Evolutionary conservation across 345 rosid species (phyloP), one percentile per base, ranked within the genome.

Genomic region (Arabis hirsuta): DNA sequence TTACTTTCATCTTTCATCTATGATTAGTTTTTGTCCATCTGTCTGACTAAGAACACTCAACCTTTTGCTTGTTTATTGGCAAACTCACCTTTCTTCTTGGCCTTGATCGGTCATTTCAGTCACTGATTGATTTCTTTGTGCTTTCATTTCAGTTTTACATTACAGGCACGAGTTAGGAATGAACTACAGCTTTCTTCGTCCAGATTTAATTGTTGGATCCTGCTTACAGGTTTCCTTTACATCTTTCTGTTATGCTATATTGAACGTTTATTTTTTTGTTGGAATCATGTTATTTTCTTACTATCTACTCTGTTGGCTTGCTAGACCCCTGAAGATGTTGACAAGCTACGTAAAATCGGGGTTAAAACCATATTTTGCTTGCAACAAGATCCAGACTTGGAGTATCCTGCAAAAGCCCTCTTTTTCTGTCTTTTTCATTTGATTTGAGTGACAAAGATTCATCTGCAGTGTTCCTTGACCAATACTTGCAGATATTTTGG

Each of bases 141-240:
- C 59, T 71, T 51, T 78, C 62, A 36, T 82, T 68, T 51, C 89
- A 94, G 98, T 89, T 79, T 84, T 94, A 82, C 88, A 96, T 16
- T 94, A 94, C 74, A 85, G 96, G 74, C 98, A 94, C 68, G 97
- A 94, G 53, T 69, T 94, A 46, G 98, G 97, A 71, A 94, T 94
- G 91, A 91, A 88, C 79, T 94, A 88, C 82, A 81, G 78, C 83
- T 94, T 94, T 76, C 81, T 94, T 64, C 82, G 76, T 77, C 95
- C 95, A 6, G 97, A 94, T 82, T 76, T 94, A 79, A 87, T 94
- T 74, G 95, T 88, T n/a, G 98, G 98, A 32, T 94, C 98, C 0
- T 94, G 98, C 80, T 82, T 94, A 62, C 98, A 91, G 97, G 98
- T 89, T 65, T 74, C 66, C 11, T 5, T 46, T 31, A n/a, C 69